Evolutionary conservation across 1,284 basidiomycete genomes (phyloP), one percentile per base, ranked within the genome.

Genomic region (Cystobasidium slooffiae): DNA sequence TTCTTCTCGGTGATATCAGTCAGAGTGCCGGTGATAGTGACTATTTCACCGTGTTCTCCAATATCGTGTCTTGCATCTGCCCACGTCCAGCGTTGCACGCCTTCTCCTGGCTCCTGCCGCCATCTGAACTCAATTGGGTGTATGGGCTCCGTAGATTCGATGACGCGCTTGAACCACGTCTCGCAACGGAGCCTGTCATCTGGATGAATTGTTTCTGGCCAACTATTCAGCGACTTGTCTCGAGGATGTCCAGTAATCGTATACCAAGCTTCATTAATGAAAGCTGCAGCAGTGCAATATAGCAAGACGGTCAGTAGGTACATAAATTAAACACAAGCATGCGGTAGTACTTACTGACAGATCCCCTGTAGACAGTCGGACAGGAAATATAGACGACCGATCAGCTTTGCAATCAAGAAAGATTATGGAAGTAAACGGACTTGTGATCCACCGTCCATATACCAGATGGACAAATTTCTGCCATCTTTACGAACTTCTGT

Each of bases 1-100:
- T 77, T 77, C 24, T 76, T 66, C 52, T 61, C 49, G 10, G 76
- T 79, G 37, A 80, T 77, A 64, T 80, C 79, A 14, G 77, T 75
- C 2, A 79, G 49, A 10, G 76, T 73, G 20, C 78, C 78, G 31
- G 65, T 68, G 12, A 52, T 53, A 47, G 53, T 52, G 37, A 58
- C 74, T 49, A 73, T 67, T 18, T 14, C 53, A 41, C 51, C 76
- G 75, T 49, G 66, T 59, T 51, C 61, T 69, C 39, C 69, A 62
- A 51, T 63, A 64, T 72, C 75, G 72, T 31, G 77, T 52, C 75
- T 76, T 73, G 68, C 64, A 31, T 46, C 74, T 43, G 22, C 66
- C 73, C 46, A 64, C 49, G 74, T 53, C 75, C 74, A 39, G 37
- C 70, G 41, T 44, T 43, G 49, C 7, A 14, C 24, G 24, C 5